phyloP scores from a whole-genome alignment of 345 rosid genomes.

The Eucalyptus pauciflora region DNA sequence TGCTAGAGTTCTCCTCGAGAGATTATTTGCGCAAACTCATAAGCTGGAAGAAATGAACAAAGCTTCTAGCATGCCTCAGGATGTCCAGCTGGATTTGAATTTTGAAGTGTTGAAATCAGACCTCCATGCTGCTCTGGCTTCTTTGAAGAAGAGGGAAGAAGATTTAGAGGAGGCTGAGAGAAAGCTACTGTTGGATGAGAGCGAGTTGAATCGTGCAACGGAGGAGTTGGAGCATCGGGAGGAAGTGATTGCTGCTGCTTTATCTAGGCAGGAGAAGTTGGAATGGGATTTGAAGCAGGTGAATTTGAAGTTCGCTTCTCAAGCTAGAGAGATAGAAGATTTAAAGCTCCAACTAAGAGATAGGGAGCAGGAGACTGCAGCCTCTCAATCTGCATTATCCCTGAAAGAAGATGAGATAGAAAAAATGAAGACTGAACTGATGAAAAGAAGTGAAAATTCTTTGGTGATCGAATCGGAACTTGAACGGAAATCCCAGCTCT shows the following conservation, averaged over 20 bases:
- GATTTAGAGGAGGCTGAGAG: conserved; percentile 51
- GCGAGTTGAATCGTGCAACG: conserved; percentile 30
- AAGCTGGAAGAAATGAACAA: conserved; percentile 35
- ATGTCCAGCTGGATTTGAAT: conserved; percentile 8
- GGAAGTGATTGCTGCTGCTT: conserved; percentile 29
- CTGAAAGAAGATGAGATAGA: conserved; percentile 46
- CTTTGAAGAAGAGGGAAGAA: conserved; percentile 60
- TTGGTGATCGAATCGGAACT: conserved; percentile 29
- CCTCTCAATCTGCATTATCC: conserved; percentile 27
- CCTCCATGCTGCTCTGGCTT: conserved; percentile 47
- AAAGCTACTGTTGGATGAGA: conserved; percentile 40
- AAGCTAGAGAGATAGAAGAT: conserved; percentile 57
- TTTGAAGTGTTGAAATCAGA: conserved; percentile 58
- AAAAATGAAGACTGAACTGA: conserved; percentile 35
- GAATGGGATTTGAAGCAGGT: conserved; percentile 48
- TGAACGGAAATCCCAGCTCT: conserved; percentile 36
- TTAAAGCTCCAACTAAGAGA: conserved; percentile 44
- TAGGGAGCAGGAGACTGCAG: conserved; percentile 33
- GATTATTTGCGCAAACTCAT: conserved; percentile 55
- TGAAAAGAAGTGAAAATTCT: conserved; percentile 35
- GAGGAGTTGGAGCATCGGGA: conserved; percentile 46
- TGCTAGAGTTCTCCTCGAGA: conserved; percentile 47
- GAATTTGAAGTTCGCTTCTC: conserved; percentile 44
- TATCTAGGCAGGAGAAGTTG: conserved; percentile 41
- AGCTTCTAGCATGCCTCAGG: conserved; percentile 14